A percentile compares a stretch with the other conserved stretches of the same genome.
These are phyloP conservation scores for Globisporangium nagaii DNA, from an alignment of 352 stramenopile species.

Conservation along the genomic window DNA sequence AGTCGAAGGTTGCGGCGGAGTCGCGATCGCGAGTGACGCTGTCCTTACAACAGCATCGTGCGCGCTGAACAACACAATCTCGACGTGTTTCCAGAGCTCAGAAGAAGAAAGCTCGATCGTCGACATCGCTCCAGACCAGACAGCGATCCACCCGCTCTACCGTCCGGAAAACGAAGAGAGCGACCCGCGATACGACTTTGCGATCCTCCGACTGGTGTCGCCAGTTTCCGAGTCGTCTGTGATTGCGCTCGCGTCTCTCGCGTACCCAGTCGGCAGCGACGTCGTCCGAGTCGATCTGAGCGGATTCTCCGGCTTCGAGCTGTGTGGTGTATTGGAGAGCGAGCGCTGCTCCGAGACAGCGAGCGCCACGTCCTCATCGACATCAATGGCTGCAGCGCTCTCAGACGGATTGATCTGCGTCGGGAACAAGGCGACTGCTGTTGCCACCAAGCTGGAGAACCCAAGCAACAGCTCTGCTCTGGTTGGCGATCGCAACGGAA, in stretches of 20 bases:
- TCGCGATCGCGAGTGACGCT: neutral
- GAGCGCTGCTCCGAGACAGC: no score
- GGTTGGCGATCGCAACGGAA: neutral
- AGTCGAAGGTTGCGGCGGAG: neutral
- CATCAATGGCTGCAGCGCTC: no score
- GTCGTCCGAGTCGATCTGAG: neutral
- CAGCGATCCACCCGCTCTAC: constrained; percentile 1
- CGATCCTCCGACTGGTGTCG: neutral
- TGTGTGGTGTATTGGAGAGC: no score
- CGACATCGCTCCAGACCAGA: neutral
- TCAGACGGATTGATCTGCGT: neutral
- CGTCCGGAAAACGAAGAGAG: neutral
- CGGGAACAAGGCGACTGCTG: no score
- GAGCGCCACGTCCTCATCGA: no score
- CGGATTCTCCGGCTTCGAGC: no score
- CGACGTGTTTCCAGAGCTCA: neutral
- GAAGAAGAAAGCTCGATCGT: neutral
- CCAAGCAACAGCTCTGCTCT: neutral
- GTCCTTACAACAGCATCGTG: constrained; percentile 4
- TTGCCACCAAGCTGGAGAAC: neutral
- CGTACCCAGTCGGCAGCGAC: neutral
- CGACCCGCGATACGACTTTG: neutral
- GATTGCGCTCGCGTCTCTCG: neutral
- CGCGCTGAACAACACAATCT: neutral
- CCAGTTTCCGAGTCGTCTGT: neutral